Base-by-base conservation (phyloP, 2,329 filamentous ascomycete species). In the Dothideomycetes sp. region DNA sequence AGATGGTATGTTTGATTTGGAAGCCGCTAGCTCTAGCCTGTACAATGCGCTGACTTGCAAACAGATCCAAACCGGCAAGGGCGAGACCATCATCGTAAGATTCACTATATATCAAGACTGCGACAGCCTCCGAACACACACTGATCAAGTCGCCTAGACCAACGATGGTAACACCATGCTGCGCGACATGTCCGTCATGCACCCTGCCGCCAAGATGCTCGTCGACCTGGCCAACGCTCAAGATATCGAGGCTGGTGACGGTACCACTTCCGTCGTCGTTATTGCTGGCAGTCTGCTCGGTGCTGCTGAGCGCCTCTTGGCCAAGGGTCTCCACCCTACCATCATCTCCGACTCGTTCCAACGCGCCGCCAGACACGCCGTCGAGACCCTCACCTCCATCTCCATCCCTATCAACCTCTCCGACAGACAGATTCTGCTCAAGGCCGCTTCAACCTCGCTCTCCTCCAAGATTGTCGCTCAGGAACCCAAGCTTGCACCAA, bases 111-210 rank as follows among this genome's bases (percentile, higher is more conserved):
- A n/a, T 24, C 9, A 19, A 18, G 13, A 11, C 29, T 33, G 3
- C 22, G 3, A 2, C 19, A 22, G 8, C 3, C n/a, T 13, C 16
- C 15, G 40, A 56, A 30, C 40, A 28, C 13, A 13, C n/a, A 28
- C 61, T 61, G 51, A 65, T 48, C 47, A 18, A 46, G 47, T 46
- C 16, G 11, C 48, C 47, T 50, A 70, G 67, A 98, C 91, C 59
- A 98, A 98, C 72, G 91, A 98, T 67, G 91, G 91, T 63, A 94
- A 93, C 70, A 98, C 91, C 44, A 98, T 98, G 89, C 70, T 98
- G 59, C 94, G 84, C 70, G 89, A 89, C 71, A 96, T 98, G 91
- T 84, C 85, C 51, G 91, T 98, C 52, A 87, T 98, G 82, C 91
- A 98, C 62, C 91, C 91, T n/a, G 94, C 93, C 34, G 91, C 91